phyloP scores from a whole-genome alignment of 768 basidiomycete species.

The Gymnopilus junonius region DNA sequence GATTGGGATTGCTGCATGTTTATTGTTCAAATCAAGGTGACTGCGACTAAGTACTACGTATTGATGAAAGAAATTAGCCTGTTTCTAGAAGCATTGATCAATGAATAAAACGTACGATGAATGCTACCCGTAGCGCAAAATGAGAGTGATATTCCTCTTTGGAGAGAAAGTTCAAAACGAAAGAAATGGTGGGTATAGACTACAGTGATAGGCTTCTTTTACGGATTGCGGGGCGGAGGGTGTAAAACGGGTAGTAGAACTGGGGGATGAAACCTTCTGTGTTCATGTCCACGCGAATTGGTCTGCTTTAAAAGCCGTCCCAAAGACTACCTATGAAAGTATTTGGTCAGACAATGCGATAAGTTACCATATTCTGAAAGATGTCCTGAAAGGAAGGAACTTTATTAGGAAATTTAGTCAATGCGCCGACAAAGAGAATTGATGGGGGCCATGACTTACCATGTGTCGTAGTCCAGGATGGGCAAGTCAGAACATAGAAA shows the following conservation, averaged over 20 bases:
- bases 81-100: background rate
- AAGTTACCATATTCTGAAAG: background rate
- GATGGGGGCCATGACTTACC: background rate
- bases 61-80: background rate
- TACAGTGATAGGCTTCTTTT: background rate
- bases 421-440: background rate
- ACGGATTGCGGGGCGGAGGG: background rate
- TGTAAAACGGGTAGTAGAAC: background rate
- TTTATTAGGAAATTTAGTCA: slow-evolving; percentile 8
- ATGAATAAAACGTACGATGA: background rate
- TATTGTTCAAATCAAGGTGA: background rate
- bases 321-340: slow-evolving; percentile 1
- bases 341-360: slow-evolving; percentile 1
- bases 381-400: slow-evolving; percentile 9
- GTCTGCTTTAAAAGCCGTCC: slow-evolving; percentile 15
- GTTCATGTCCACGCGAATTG: background rate
- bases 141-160: background rate
- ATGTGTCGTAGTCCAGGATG: background rate
- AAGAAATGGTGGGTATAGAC: background rate
- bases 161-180: background rate
- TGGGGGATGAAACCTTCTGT: slow-evolving; percentile 8
- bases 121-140: background rate
- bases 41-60: background rate
- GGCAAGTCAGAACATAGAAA: background rate
- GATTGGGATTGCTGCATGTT: slow-evolving; percentile 10